Evolutionary conservation across 2,329 filamentous ascomycete genomes (phyloP).

Genomic region (Ophiostoma piceae): DNA sequence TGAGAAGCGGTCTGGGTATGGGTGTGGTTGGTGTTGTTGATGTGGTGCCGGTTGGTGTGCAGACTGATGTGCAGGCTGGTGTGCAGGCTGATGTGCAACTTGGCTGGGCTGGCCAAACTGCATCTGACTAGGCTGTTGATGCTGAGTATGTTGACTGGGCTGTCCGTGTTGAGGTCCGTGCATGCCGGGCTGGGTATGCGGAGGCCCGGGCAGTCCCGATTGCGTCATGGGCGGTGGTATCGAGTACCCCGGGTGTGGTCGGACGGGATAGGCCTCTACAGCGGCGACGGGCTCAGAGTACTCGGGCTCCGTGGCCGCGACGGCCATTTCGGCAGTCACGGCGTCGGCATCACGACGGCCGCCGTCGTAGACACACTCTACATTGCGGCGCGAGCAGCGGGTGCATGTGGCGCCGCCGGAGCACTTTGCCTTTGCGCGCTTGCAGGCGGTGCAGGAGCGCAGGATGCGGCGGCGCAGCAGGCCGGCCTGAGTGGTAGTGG

Average conservation of each 20-base stretch:
- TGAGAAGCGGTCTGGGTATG: not conserved
- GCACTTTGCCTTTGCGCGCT: slow-evolving; percentile 50
- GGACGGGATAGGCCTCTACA: not conserved
- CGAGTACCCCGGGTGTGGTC: not conserved
- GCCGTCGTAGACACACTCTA: slow-evolving; percentile 21
- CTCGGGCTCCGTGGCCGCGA: not conserved
- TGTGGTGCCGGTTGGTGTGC: too few relatives aligned
- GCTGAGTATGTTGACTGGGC: not conserved
- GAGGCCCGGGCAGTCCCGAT: not conserved
- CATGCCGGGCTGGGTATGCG: not conserved
- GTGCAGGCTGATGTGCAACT: too few relatives aligned
- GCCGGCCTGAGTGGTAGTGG: slow-evolving; percentile 20
- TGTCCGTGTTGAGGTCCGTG: not conserved
- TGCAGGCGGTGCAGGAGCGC: slow-evolving; percentile 54
- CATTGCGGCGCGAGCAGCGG: slow-evolving; percentile 15
- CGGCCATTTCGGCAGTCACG: not conserved
- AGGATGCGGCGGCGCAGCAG: slow-evolving; percentile 21
- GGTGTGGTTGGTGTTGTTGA: not conserved
- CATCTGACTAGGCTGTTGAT: too few relatives aligned
- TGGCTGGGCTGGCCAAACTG: too few relatives aligned
- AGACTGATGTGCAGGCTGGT: too few relatives aligned
- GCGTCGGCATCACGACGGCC: not conserved
- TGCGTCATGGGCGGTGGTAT: not conserved
- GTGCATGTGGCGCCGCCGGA: slow-evolving; percentile 32
- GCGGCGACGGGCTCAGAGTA: not conserved